Evolutionary conservation across 108 stramenopile species (phyloP), one percentile per base, ranked within the genome.

Genomic region (Aurantiochytrium sp.): DNA sequence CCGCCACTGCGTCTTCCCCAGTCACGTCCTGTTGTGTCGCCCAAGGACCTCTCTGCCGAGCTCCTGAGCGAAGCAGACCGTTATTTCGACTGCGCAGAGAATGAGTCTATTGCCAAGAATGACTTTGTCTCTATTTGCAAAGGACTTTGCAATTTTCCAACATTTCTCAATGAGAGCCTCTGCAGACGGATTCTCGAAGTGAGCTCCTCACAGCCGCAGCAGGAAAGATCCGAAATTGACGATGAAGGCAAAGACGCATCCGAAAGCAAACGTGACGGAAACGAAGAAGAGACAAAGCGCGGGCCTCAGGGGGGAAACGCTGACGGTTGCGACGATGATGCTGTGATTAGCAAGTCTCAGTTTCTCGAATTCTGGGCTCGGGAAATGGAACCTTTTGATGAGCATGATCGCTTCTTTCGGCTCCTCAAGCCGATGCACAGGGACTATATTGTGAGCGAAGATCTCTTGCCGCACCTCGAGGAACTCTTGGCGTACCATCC

Each of bases 301-400:
- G 35, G 35, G 35, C 35, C 35, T 35, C 35, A 35, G 35, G 35
- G 35, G 35, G 35, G 35, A 2, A 87, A 73, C 76, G 43, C 10
- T 8, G 87, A 89, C 5, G 72, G 44, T 18, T n/a, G 28, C 23
- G 76, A 58, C 8, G 51, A 19, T 8, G 83, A 55, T 4, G 25
- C 25, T 0, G 64, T 94, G 69, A 89, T 73, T 4, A 21, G 43
- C 51, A 83, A 83, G 28, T 2, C 44, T 14, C 49, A 83, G 42
- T 94, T 94, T 47, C 49, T 91, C 53, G 43, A 55, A 58, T 94
- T 94, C 59, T 94, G 93, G 93, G 44, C 18, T 14, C 43, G 42
- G 16, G 94, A 94, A 76, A 94, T 94, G 44, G 93, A 93, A 72
- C 93, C 93, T 21, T 93, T 60, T 49, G 94, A 94, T 64, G 69